A percentile compares a stretch with the other conserved stretches of the same genome.
Conservation (phyloP, 2,329 filamentous ascomycete genomes). For the Nemania diffusa region DNA sequence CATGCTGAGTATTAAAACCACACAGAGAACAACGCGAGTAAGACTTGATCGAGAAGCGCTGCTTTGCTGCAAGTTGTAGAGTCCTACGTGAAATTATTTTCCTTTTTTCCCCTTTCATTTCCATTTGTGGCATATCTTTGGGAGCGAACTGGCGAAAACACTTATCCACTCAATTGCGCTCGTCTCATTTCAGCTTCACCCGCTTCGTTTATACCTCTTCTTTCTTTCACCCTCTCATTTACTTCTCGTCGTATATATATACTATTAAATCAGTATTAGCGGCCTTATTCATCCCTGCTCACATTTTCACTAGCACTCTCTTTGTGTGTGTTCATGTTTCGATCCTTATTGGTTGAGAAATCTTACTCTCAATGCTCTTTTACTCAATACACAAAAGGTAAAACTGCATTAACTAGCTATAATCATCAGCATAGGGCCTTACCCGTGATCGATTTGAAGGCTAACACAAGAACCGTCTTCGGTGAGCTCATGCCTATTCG, state of each 20-base stretch:
- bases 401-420: neutral
- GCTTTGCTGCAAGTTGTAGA: too few species aligned
- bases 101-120: neutral
- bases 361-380: neutral
- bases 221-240: neutral
- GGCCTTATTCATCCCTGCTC: too few species aligned
- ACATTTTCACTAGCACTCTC: too few species aligned
- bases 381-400: neutral
- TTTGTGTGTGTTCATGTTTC: too few species aligned
- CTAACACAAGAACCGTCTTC: neutral
- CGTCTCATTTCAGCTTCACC: neutral
- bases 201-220: neutral
- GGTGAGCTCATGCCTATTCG: neutral
- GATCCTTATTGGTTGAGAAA: too few species aligned
- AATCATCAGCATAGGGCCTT: too few species aligned
- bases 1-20: neutral
- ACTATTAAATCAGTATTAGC: too few species aligned
- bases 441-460: neutral
- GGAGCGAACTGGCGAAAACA: neutral
- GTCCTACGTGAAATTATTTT: neutral
- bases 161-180: neutral
- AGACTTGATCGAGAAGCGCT: too few species aligned
- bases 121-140: neutral
- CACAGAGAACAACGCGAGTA: too few species aligned
- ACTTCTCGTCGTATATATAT: neutral